Evolutionary conservation across 2,329 filamentous ascomycete genomes (phyloP).

Genomic region (Monascus ruber): DNA sequence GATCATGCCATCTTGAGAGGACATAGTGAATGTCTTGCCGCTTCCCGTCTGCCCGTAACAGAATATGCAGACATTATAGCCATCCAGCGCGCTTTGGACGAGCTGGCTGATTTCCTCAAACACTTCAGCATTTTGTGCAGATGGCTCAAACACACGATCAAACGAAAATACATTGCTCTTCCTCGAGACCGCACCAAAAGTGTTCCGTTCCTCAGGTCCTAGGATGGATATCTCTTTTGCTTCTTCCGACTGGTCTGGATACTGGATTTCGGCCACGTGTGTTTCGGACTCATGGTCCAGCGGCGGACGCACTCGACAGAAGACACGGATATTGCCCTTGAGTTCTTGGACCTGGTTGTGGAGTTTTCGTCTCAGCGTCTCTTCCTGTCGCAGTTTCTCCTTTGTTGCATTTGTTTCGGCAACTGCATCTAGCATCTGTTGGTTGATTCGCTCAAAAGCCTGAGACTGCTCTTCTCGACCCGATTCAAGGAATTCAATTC

Average conservation of each 20-base stretch:
- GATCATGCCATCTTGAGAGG: slow-evolving; percentile 82
- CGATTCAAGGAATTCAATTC: slow-evolving; percentile 81
- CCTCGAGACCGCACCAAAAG: slow-evolving; percentile 61
- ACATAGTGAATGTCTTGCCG: slow-evolving; percentile 97
- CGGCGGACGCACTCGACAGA: slow-evolving; percentile 83
- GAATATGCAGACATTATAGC: slow-evolving; percentile 98
- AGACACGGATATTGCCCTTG: slow-evolving; percentile 96
- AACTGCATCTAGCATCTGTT: slow-evolving; percentile 66
- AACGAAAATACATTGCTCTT: slow-evolving; percentile 82
- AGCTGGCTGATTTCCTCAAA: slow-evolving; percentile 96
- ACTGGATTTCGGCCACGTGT: slow-evolving; percentile 61
- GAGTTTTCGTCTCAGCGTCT: slow-evolving; percentile 77
- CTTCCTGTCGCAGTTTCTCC: slow-evolving; percentile 79
- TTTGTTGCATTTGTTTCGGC: slow-evolving; percentile 57
- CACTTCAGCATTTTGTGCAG: slow-evolving; percentile 67
- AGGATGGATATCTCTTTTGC: slow-evolving; percentile 76
- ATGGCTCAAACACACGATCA: slow-evolving; percentile 79
- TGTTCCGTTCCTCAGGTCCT: slow-evolving; percentile 73
- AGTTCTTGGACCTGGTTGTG: slow-evolving; percentile 98
- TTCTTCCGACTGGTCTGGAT: slow-evolving; percentile 68
- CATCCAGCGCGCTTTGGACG: slow-evolving; percentile 89
- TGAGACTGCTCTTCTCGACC: slow-evolving; percentile 82
- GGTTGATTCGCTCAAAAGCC: slow-evolving; percentile 70
- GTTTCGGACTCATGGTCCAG: slow-evolving; percentile 47
- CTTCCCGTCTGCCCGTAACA: slow-evolving; percentile 97